A percentile compares a stretch with the other conserved stretches of the same genome.
These are phyloP conservation scores for Malbranchea zuffiana DNA, from an alignment of 2,329 filamentous ascomycete species.

Conservation along the genomic window DNA sequence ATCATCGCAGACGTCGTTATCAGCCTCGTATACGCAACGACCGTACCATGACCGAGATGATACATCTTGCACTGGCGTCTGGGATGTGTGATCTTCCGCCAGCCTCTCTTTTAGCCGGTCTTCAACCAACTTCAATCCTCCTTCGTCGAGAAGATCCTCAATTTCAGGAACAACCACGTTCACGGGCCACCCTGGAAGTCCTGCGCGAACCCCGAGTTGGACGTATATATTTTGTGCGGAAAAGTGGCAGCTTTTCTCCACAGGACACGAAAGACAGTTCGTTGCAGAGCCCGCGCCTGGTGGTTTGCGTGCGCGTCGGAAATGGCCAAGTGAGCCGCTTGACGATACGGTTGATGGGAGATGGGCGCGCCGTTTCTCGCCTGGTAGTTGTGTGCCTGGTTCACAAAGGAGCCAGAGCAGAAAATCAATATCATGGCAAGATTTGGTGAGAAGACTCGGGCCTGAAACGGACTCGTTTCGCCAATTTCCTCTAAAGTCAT, in stretches of 20 bases:
- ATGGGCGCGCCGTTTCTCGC: too few relatives aligned
- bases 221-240: too few relatives aligned
- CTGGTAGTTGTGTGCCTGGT: too few relatives aligned
- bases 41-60: slow-evolving; percentile 54
- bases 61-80: slow-evolving; percentile 40
- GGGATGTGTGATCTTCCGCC: slow-evolving; percentile 38
- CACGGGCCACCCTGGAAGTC: too few relatives aligned
- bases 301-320: too few relatives aligned
- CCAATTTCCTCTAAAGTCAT: slow-evolving; percentile 56
- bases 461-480: slow-evolving; percentile 61
- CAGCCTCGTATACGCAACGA: slow-evolving; percentile 70
- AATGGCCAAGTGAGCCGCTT: too few relatives aligned
- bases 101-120: slow-evolving; percentile 35
- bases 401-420: slow-evolving; percentile 74
- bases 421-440: slow-evolving; percentile 77
- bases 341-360: too few relatives aligned
- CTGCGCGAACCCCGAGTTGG: too few relatives aligned
- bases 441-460: slow-evolving; percentile 71
- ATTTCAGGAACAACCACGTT: too few relatives aligned
- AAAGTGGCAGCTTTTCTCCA: too few relatives aligned
- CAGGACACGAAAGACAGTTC: too few relatives aligned
- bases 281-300: too few relatives aligned
- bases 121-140: slow-evolving; percentile 36
- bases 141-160: slow-evolving; percentile 42
- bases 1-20: slow-evolving; percentile 79